Evolutionary conservation across 208 protist genomes (phyloP), one percentile per base, ranked within the genome.

Genomic region (Trypanosoma congolense): DNA sequence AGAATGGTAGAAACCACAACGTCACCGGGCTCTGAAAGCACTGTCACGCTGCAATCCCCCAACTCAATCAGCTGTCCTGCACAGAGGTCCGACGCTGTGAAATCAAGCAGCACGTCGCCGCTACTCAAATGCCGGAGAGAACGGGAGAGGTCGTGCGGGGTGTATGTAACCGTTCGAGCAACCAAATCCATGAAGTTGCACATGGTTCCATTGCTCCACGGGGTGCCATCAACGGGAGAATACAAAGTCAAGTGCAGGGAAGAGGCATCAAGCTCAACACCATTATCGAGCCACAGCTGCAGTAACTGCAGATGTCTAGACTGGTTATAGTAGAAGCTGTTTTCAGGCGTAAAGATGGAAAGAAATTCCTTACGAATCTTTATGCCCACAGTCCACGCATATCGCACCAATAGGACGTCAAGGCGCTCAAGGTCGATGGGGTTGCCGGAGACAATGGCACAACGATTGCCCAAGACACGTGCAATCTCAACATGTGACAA

Each of bases 351-450:
- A 1, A 58, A 56, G 12, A 66, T 49, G 22, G 77, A 75, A 47
- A 92, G 61, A 63, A 82, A 87, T 50, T 88, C 77, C 60, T 73
- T 79, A 61, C 84, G 71, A 2, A 92, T 76, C 66, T 79, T 86
- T 30, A 83, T 62, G 1, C 81, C 84, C 25, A 70, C 86, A 29
- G 58, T 60, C 41, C 76, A 66, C 0, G 78, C 74, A 56, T 75
- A 92, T 38, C 70, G 62, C 21, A 78, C 41, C 26, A 92, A 70
- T 9, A 92, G 42, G 46, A 74, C 63, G 54, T 75, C 70, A 4
- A 92, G 64, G 1, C 80, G 71, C 40, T 73, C 62, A 43, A 92
- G 64, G 38, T 92, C 84, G 4, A 87, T 54, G 38, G 84, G 84
- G 49, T 92, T 80, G 24, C 80, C 84, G 41, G 65, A 86, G n/a